Conservation (phyloP, 1,284 basidiomycete species). For the Boletellus sp. region DNA sequence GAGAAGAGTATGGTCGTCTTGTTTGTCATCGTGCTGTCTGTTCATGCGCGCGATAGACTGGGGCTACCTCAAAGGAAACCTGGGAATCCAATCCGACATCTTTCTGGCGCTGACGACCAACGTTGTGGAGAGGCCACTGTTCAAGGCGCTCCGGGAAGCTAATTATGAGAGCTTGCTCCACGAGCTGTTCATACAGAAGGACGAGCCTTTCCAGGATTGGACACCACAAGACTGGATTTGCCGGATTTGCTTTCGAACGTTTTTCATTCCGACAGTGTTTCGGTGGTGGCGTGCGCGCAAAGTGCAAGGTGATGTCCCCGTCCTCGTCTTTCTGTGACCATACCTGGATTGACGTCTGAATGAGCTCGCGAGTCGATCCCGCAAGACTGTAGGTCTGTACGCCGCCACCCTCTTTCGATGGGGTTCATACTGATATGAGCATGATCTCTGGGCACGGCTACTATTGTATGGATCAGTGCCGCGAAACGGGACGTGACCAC, state of each 20-base stretch:
- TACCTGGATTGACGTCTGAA: background rate
- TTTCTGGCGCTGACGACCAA: conserved; percentile 7
- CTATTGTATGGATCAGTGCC: conserved; percentile 12
- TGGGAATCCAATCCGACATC: conserved; percentile 1
- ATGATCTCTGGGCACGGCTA: conserved; percentile 8
- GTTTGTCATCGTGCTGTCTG: background rate
- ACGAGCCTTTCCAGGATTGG: conserved; percentile 9
- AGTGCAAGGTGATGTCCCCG: conserved; percentile 2
- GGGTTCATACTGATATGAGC: background rate
- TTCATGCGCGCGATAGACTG: conserved; percentile 10
- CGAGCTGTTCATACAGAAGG: conserved; percentile 12
- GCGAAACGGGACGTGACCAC: conserved; percentile 7
- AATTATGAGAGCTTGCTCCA: conserved; percentile 6
- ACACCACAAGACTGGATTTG: conserved; percentile 12
- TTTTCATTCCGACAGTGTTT: conserved; percentile 10
- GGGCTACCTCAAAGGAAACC: conserved; percentile 4
- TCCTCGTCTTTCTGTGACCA: background rate
- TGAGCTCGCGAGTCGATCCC: background rate
- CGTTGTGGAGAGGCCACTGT: conserved; percentile 6
- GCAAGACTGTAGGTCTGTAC: conserved; percentile 11
- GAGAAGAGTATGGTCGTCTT: conserved; percentile 8
- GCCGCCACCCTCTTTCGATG: too few species aligned
- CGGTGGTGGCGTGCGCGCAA: conserved; percentile 14
- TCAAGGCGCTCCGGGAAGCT: conserved; percentile 4
- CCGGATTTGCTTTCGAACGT: background rate